phyloP scores from a whole-genome alignment of 1,284 basidiomycete species.

The Exsudoporus floridanus region DNA sequence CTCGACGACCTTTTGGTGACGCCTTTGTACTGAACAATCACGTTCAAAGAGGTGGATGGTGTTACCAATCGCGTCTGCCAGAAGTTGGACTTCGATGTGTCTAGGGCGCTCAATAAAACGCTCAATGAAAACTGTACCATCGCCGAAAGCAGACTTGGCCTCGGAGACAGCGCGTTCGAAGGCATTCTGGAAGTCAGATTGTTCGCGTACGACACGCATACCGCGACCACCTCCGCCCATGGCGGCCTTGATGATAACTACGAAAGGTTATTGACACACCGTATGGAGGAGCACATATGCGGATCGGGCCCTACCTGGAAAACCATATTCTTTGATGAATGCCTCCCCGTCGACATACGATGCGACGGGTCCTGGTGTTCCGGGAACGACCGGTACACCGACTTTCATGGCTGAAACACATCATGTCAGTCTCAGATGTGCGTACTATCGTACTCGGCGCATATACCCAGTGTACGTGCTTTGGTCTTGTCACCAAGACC shows the following conservation, averaged over 20 bases:
- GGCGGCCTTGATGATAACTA: constrained; percentile 96
- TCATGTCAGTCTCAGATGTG: constrained; percentile 7
- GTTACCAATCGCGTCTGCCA: constrained; percentile 91
- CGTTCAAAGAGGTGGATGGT: constrained; percentile 97
- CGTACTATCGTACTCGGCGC: neutral
- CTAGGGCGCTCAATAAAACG: constrained; percentile 95
- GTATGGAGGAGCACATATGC: neutral
- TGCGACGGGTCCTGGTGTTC: constrained; percentile 92
- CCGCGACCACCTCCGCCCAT: constrained; percentile 99
- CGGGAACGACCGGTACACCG: constrained; percentile 95
- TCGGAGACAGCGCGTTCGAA: constrained; percentile 95
- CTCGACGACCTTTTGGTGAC: constrained; percentile 99
- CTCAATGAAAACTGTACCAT: constrained; percentile 98
- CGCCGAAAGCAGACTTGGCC: constrained; percentile 95
- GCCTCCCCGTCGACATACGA: constrained; percentile 80
- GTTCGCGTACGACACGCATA: constrained; percentile 96
- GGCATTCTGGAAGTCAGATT: constrained; percentile 85
- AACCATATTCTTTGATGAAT: constrained; percentile 94
- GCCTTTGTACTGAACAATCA: constrained; percentile 96
- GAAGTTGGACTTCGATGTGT: constrained; percentile 96
- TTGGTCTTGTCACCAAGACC: constrained; percentile 99
- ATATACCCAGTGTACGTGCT: constrained; percentile 79
- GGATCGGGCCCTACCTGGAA: constrained; percentile 66
- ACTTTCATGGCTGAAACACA: constrained; percentile 68
- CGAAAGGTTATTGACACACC: neutral